Evolutionary conservation across 2,329 filamentous ascomycete species (phyloP).

Genomic region (Ramularia collo-cygni): DNA sequence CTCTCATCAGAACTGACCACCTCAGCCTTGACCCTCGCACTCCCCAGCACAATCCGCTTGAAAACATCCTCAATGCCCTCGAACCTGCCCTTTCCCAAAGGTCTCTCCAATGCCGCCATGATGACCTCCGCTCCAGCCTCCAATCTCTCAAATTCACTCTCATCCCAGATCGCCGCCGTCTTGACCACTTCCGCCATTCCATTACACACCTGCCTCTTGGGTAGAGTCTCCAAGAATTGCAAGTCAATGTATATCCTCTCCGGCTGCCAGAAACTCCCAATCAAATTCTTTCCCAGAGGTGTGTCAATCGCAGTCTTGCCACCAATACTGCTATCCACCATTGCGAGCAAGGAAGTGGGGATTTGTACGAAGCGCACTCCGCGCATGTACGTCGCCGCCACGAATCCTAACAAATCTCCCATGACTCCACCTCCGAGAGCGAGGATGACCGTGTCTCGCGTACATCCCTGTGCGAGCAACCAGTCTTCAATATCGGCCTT

Average conservation of each 20-base stretch:
- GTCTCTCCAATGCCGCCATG: constrained; percentile 60
- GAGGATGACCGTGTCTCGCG: constrained; percentile 88
- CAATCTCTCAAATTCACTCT: constrained; percentile 74
- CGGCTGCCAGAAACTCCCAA: constrained; percentile 96
- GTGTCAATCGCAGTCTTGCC: constrained; percentile 98
- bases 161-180: constrained; percentile 94
- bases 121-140: constrained; percentile 76
- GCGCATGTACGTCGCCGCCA: constrained; percentile 97
- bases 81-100: constrained; percentile 54
- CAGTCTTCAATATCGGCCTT: constrained; percentile 97
- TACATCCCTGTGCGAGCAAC: constrained; percentile 89
- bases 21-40: constrained; percentile 85
- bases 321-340: constrained; percentile 98
- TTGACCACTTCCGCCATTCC: constrained; percentile 87
- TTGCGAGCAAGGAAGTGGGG: constrained; percentile 85
- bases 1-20: constrained; percentile 93
- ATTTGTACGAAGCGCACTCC: constrained; percentile 95
- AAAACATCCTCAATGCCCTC: constrained; percentile 53
- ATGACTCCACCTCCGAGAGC: constrained; percentile 94
- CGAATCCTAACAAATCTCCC: constrained; percentile 95
- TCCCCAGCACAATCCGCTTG: constrained; percentile 69
- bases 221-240: constrained; percentile 81
- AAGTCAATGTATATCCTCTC: constrained; percentile 91
- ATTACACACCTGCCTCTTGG: constrained; percentile 89
- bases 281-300: constrained; percentile 88